Base-by-base conservation (phyloP, 2,329 filamentous ascomycete genomes). In the Penicillium sp. region DNA sequence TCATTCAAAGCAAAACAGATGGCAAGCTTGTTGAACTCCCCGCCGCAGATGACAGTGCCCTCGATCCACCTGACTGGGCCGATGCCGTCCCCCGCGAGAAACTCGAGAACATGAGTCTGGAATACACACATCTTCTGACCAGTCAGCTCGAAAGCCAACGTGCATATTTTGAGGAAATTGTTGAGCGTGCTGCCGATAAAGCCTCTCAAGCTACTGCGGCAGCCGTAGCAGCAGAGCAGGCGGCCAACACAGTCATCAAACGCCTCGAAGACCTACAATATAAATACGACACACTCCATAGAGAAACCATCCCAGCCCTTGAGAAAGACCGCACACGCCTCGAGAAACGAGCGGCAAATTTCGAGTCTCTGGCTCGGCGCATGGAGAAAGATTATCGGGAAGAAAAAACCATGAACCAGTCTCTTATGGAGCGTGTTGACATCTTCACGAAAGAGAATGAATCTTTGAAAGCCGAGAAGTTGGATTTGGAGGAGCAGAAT, bases 11-110 rank as follows among this genome's bases (percentile, higher is more conserved):
- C 69, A 96, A 97, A 77, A 88, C 90, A 9, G 92, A 96, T 71
- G 90, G 90, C 23, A 96, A 96, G 73, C 82, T 96, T 3, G 89
- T 97, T 18, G 93, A 97, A 72, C 81, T 97, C n/a, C 90, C 92
- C 0, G 82, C 83, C 2, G 77, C 81, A 56, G 78, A 77, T 67
- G 61, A 76, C 57, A 74, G 73, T 49, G 75, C 72, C 0, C 71
- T 76, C 40, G 68, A 76, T 22, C 73, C 74, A 18, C 74, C 75
- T 6, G 74, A 75, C 52, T 75, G 73, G 71, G 68, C 69, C 4
- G 78, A 80, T 56, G 75, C 75, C 7, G 75, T 79, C 1, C 78
- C 78, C 1, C 73, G 75, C 29, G 85, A 87, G 69, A 88, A 88
- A 68, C 77, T 88, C 43, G 86, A 88, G 60, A 90, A 85, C 67